Percentiles rank a stretch among this genome's conserved stretches.
These are phyloP conservation scores for Solanum acaule DNA, from an alignment of 257 asterid genomes.

Conservation along the genomic window DNA sequence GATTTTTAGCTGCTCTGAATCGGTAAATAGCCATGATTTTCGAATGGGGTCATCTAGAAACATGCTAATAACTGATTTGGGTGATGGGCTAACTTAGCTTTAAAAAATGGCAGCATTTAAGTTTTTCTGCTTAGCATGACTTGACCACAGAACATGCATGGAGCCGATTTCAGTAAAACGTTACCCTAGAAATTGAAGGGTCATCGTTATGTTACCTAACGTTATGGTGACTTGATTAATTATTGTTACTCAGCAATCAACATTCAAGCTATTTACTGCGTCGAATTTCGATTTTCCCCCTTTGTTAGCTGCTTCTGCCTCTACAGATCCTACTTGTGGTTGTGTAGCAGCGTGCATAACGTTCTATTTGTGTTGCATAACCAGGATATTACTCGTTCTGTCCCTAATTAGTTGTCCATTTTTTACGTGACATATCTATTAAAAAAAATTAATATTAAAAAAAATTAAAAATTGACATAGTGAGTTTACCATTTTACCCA, in stretches of 20 bases:
- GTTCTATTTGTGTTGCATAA: background rate
- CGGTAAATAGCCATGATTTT: background rate
- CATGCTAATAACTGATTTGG: background rate
- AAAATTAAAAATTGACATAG: too few species aligned
- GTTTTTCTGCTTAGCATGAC: background rate
- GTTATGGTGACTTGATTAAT: background rate
- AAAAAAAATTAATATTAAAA: too few species aligned
- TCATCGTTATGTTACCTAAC: background rate
- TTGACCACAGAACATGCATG: background rate
- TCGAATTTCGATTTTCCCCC: background rate
- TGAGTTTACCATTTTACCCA: too few species aligned
- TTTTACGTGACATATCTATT: background rate
- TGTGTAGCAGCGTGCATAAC: background rate
- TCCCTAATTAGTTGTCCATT: too few species aligned
- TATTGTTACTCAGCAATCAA: background rate
- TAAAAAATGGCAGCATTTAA: background rate
- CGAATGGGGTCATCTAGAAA: background rate
- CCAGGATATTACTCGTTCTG: background rate
- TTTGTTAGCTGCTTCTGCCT: background rate
- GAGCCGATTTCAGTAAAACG: background rate
- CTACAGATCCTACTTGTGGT: background rate
- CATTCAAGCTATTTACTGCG: background rate
- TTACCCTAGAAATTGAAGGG: background rate
- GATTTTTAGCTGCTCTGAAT: background rate
- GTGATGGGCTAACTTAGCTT: background rate